Percentiles rank a stretch among this genome's conserved stretches.
These are phyloP conservation scores for Gryganskiella cystojenkinii DNA, from an alignment of 192 early-diverging fungal species.

Conservation along the genomic window DNA sequence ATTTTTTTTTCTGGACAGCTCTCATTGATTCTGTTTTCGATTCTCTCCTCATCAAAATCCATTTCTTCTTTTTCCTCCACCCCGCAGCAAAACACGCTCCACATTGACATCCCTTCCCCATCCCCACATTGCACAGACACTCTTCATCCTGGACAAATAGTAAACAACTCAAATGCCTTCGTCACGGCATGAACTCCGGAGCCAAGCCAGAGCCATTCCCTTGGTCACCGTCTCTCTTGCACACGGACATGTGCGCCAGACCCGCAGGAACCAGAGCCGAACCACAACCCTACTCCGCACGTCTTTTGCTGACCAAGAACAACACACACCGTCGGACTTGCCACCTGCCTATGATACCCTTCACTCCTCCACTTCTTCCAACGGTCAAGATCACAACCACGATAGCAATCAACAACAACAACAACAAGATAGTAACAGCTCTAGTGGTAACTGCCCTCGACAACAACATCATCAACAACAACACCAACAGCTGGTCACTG, in stretches of 20 bases:
- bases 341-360: constrained; percentile 1
- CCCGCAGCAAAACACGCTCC: too few relatives aligned
- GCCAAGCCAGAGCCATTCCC: constrained; percentile 39
- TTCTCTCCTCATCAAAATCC: too few relatives aligned
- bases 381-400: constrained; percentile 5
- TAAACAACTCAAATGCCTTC: constrained; percentile 15
- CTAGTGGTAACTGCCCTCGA: background rate
- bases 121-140: too few relatives aligned
- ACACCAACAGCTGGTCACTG: constrained; percentile 2
- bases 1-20: too few relatives aligned
- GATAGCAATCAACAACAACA: background rate
- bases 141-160: too few relatives aligned
- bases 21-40: too few relatives aligned
- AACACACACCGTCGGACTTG: too few relatives aligned
- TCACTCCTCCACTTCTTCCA: background rate
- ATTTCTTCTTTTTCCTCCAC: too few relatives aligned
- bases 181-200: constrained; percentile 19
- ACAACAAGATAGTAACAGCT: background rate
- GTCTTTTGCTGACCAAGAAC: too few relatives aligned
- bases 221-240: constrained; percentile 45
- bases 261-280: constrained; percentile 19
- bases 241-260: constrained; percentile 34
- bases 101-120: too few relatives aligned
- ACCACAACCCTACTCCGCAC: too few relatives aligned
- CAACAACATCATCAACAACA: background rate